Evolutionary conservation across 2,329 filamentous ascomycete genomes (phyloP).

Genomic region (Falciphora oryzae): DNA sequence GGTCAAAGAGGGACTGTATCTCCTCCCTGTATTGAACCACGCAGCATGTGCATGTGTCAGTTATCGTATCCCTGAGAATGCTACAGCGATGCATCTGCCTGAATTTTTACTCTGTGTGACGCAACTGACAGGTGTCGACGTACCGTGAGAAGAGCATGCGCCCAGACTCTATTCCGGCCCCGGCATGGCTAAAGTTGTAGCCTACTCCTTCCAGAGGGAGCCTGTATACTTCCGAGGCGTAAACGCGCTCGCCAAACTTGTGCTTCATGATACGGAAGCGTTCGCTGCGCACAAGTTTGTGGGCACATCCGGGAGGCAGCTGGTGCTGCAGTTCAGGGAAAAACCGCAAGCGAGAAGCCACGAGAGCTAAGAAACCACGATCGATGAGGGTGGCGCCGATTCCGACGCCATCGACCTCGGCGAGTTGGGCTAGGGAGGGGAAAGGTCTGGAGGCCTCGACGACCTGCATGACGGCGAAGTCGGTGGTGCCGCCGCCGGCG

Average conservation of each 20-base stretch:
- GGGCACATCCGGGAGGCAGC: not conserved
- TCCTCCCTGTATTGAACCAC: conserved; percentile 19
- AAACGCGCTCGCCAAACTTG: not conserved
- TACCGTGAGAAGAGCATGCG: not conserved
- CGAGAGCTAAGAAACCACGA: conserved; percentile 32
- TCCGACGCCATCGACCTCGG: conserved; percentile 37
- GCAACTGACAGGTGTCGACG: not conserved
- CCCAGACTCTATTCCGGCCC: not conserved
- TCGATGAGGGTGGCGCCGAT: conserved; percentile 43
- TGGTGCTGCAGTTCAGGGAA: not conserved
- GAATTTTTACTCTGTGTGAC: too few species aligned
- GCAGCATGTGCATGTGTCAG: not conserved
- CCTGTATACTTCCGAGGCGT: not conserved
- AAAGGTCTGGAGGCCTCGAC: not conserved
- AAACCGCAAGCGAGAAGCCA: conserved; percentile 24
- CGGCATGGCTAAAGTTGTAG: not conserved
- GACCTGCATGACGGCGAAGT: conserved; percentile 30
- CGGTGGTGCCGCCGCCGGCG: conserved; percentile 41
- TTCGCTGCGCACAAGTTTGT: not conserved
- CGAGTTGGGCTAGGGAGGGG: conserved; percentile 22
- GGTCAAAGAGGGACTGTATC: conserved; percentile 37
- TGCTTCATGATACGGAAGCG: not conserved
- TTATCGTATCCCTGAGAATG: not conserved
- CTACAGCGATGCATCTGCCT: too few species aligned
- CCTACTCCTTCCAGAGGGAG: not conserved